Evolutionary conservation across 208 protist genomes (phyloP).

Genomic region (Acanthamoeba royreba): DNA sequence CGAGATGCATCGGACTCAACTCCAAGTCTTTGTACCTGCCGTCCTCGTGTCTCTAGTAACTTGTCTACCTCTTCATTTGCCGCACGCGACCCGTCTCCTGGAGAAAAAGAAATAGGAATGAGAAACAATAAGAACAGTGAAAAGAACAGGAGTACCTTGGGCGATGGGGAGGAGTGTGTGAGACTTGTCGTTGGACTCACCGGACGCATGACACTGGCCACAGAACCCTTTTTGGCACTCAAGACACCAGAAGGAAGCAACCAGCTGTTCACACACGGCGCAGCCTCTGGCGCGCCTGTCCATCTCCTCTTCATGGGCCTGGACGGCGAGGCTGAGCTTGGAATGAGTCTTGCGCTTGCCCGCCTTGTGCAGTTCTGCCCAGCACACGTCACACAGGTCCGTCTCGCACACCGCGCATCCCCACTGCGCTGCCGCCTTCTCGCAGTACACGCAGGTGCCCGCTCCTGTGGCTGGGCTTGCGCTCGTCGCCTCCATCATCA

Average conservation of each 20-base stretch:
- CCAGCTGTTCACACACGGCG: not conserved
- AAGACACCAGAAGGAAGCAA: not conserved
- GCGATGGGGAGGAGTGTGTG: not conserved
- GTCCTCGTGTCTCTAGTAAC: too few species aligned
- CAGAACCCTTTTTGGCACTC: not conserved
- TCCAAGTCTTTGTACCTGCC: too few species aligned
- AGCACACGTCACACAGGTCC: not conserved
- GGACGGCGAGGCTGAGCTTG: not conserved
- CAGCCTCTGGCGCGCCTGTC: not conserved
- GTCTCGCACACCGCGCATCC: not conserved
- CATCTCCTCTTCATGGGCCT: not conserved
- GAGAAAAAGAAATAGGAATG: too few species aligned
- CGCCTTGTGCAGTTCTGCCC: not conserved
- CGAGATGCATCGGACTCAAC: too few species aligned
- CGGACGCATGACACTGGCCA: not conserved
- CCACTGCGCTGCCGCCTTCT: not conserved
- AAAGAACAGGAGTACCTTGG: not conserved
- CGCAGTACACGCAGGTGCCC: not conserved
- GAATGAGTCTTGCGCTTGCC: not conserved
- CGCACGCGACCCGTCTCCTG: too few species aligned
- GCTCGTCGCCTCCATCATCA: not conserved
- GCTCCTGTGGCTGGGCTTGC: not conserved
- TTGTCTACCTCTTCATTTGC: too few species aligned
- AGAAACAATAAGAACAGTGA: too few species aligned
- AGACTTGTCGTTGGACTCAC: not conserved